Base-by-base conservation (phyloP, 1,284 basidiomycete species). In the Leccinum insolens region DNA sequence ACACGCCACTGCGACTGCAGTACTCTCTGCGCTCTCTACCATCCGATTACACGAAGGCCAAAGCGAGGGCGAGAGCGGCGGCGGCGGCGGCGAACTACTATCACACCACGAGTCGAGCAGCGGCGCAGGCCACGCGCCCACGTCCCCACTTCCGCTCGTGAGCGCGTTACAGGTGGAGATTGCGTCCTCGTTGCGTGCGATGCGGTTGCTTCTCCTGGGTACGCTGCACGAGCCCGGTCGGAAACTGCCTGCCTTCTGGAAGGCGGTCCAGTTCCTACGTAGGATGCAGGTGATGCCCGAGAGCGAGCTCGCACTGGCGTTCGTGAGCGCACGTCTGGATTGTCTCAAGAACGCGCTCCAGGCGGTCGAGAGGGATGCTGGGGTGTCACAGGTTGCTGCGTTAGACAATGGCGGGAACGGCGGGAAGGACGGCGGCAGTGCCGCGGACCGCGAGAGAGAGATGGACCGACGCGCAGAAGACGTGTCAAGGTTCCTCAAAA, bases 201-300 rank as follows among this genome's bases (percentile, higher is more conserved):
- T 95, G 28, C 28, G 28, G 17, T 80, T 88, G 7, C 90, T 95
- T 65, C 88, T 99, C 17, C 83, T 99, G 11, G 84, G 86, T 46
- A 89, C 91, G 4, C 84, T 98, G 7, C 88, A 93, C 67, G 95
- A 95, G 71, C 89, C 93, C 1, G 89, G 92, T 67, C 80, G 85
- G 67, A 97, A 98, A 79, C 86, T 98, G 0, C 96, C 96, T 5
- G 89, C 90, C 0, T 85, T 98, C 7, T 95, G 95, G 85, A 95
- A 96, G 76, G 90, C 94, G 0, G 88, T 95, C 55, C 90, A 88
- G 61, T 95, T 95, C 76, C 84, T 98, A 8, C 86, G 96, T 22
- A 88, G 91, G 71, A 92, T 98, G 88, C 86, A 82, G 22, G 82
- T 82, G 17, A 78, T 91, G 63, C 81, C 82, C 8, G 91, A 93